Evolutionary conservation across 805 yeast genomes (phyloP).

Genomic region (Hanseniaspora lindneri): DNA sequence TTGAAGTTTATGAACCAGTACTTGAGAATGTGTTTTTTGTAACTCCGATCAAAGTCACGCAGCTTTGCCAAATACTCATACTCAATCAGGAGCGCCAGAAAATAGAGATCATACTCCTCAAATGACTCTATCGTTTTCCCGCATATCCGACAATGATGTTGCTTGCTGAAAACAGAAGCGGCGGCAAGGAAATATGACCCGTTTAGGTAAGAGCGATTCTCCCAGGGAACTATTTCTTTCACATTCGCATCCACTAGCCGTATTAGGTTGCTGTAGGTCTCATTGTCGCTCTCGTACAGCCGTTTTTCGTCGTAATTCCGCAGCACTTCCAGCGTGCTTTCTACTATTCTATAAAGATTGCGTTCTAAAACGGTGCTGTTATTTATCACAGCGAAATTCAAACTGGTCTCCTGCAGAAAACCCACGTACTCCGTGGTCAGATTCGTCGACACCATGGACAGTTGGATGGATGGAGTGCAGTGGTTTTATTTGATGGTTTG

Average conservation of each 20-base stretch:
- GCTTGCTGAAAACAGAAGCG: neutral
- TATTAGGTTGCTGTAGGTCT: neutral
- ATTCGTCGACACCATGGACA: too few species aligned
- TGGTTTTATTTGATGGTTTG: too few species aligned
- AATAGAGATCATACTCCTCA: constrained; percentile 10
- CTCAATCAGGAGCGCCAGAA: constrained; percentile 4
- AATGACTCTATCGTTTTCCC: neutral
- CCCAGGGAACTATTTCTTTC: constrained; percentile 3
- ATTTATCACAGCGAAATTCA: neutral
- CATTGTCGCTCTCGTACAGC: neutral
- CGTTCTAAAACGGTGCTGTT: constrained; percentile 7
- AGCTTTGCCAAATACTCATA: constrained; percentile 7
- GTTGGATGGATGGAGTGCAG: too few species aligned
- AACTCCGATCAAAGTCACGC: neutral
- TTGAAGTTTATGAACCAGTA: constrained; percentile 13
- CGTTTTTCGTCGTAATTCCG: neutral
- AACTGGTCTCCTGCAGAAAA: neutral
- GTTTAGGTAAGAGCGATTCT: too few species aligned
- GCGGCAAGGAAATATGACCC: neutral
- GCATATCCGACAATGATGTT: constrained; percentile 12
- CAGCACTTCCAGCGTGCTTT: constrained; percentile 1
- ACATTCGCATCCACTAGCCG: neutral
- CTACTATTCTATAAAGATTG: constrained; percentile 4
- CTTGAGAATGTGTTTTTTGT: neutral
- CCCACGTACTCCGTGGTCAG: neutral